These are phyloP conservation scores for Diaporthe sp. DNA, from an alignment of 2,329 filamentous ascomycete species.

Conservation along the genomic window DNA sequence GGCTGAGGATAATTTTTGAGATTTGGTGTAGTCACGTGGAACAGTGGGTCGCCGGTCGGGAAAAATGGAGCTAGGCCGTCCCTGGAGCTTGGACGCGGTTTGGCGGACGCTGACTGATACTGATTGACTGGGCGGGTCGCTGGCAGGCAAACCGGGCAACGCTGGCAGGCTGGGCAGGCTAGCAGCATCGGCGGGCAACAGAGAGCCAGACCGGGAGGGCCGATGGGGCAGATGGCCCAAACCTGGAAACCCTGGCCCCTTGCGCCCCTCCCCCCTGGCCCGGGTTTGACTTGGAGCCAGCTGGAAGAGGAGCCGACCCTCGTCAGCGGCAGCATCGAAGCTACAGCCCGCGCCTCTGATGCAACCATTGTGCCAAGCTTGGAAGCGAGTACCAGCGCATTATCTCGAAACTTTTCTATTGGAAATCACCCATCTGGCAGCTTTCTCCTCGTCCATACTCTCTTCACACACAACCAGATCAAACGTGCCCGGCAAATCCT, in stretches of 20 bases:
- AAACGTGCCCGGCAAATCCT: not conserved
- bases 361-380: conserved; percentile 38
- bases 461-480: conserved; percentile 9
- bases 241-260: conserved; percentile 26
- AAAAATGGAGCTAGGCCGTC: not conserved
- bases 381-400: conserved; percentile 31
- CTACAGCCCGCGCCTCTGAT: conserved; percentile 35
- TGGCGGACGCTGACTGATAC: not conserved
- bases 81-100: not conserved
- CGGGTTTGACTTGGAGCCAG: conserved; percentile 25
- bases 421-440: conserved; percentile 23
- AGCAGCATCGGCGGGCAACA: not conserved
- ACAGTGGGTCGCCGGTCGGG: not conserved
- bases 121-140: not conserved
- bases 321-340: conserved; percentile 22
- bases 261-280: conserved; percentile 20
- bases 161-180: not conserved
- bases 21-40: conserved; percentile 31
- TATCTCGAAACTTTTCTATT: conserved; percentile 34
- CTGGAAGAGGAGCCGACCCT: conserved; percentile 29
- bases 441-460: not conserved
- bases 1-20: conserved; percentile 23
- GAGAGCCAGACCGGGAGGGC: not conserved
- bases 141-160: not conserved
- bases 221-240: conserved; percentile 28